Evolutionary conservation across 345 rosid genomes (phyloP).

Genomic region (Hibiscus mutabilis): DNA sequence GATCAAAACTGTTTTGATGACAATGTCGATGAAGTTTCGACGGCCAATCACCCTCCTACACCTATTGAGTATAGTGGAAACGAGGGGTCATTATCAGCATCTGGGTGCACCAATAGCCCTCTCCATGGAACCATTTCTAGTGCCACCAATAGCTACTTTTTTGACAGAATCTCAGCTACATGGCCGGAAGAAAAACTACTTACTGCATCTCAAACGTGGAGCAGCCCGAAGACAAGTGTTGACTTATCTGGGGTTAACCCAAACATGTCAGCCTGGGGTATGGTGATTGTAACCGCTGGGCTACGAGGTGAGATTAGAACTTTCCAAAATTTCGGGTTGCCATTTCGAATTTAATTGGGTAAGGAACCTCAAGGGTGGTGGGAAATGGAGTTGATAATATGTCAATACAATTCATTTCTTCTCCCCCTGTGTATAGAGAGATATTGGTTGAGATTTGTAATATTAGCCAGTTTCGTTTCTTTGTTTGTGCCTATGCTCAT

Average conservation of each 20-base stretch:
- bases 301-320: slow-evolving; percentile 76
- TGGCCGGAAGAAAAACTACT: slow-evolving; percentile 86
- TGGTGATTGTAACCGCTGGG: slow-evolving; percentile 89
- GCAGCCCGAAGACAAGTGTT: slow-evolving; percentile 36
- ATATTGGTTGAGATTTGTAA: neutral
- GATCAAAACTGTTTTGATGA: slow-evolving; percentile 38
- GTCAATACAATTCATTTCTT: slow-evolving; percentile 9
- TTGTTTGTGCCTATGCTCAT: neutral
- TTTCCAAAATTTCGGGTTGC: slow-evolving; percentile 90
- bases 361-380: slow-evolving; percentile 11
- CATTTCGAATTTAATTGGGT: slow-evolving; percentile 43
- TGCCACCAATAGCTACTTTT: slow-evolving; percentile 77
- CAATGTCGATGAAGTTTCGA: slow-evolving; percentile 45
- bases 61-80: slow-evolving; percentile 46
- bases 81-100: slow-evolving; percentile 32
- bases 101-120: slow-evolving; percentile 41
- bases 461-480: neutral
- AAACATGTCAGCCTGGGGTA: slow-evolving; percentile 62
- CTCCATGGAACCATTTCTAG: slow-evolving; percentile 66
- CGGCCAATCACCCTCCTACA: slow-evolving; percentile 76
- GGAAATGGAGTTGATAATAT: slow-evolving; percentile 17
- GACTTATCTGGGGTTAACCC: slow-evolving; percentile 48
- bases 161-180: slow-evolving; percentile 80
- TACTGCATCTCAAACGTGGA: slow-evolving; percentile 38
- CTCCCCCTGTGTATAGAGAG: neutral